phyloP scores from a whole-genome alignment of 139 green algal species.

The Ettlia oleoabundans region DNA sequence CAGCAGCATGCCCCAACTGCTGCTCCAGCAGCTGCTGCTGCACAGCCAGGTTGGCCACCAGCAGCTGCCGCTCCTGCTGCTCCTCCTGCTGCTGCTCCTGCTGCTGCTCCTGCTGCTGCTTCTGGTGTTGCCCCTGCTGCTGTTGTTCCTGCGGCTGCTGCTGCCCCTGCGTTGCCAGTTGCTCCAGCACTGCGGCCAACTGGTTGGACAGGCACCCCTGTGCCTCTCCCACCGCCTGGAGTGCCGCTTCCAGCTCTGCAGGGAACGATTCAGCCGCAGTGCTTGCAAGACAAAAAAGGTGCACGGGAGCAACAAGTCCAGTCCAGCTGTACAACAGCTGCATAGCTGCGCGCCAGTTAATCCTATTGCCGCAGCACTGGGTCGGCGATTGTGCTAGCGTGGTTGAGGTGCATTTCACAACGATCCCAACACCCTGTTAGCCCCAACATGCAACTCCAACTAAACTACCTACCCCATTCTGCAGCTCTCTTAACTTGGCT shows the following conservation, averaged over 20 bases:
- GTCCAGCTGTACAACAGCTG: too few species aligned
- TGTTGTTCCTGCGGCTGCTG: neutral
- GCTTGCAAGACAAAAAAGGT: neutral
- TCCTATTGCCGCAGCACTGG: too few species aligned
- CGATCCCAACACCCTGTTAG: too few species aligned
- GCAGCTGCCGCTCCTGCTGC: neutral
- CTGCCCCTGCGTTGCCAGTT: neutral
- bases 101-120: neutral
- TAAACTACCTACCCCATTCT: too few species aligned
- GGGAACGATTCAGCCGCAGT: too few species aligned
- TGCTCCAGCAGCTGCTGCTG: conserved; percentile 35
- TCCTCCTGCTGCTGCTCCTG: neutral
- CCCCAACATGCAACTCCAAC: too few species aligned
- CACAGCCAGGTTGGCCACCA: neutral
- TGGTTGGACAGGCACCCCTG: conserved; percentile 12
- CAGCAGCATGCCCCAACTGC: neutral
- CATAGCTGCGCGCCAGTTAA: too few species aligned
- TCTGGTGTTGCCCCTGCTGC: neutral
- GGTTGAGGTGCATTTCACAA: too few species aligned
- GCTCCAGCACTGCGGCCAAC: neutral
- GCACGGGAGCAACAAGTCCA: too few species aligned
- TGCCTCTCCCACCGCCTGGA: conserved; percentile 32
- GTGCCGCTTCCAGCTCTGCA: conserved; percentile 35
- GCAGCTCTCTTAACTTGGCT: neutral
- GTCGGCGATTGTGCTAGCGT: too few species aligned